A percentile compares a stretch with the other conserved stretches of the same genome.
phyloP scores from a whole-genome alignment of 768 basidiomycete species.

The Suillus alpinus region DNA sequence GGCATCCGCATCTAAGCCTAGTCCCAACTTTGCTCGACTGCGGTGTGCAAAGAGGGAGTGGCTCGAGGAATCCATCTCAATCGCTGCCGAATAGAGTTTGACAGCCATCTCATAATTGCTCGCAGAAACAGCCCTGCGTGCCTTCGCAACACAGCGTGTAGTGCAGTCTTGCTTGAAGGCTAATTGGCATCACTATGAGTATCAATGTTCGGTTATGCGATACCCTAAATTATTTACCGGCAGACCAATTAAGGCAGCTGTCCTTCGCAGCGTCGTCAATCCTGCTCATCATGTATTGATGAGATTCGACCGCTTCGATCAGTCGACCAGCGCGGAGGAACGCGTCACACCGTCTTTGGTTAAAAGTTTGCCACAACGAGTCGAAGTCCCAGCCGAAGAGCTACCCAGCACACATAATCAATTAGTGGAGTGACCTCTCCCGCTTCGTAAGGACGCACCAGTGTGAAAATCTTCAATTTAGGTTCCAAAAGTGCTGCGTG shows the following conservation, averaged over 20 bases:
- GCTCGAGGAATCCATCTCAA: neutral
- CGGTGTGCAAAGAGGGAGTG: neutral
- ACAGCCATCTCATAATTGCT: neutral
- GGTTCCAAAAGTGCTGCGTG: neutral
- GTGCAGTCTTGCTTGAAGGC: neutral
- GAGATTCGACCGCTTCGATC: neutral
- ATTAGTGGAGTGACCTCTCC: neutral
- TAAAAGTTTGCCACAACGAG: neutral
- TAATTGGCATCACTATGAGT: neutral
- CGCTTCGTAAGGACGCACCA: neutral
- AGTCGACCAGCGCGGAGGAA: neutral
- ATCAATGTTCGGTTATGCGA: neutral
- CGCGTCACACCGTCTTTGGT: neutral
- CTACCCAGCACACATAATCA: neutral
- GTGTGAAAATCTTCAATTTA: neutral
- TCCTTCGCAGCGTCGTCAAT: neutral
- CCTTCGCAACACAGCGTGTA: neutral
- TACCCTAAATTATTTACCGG: neutral
- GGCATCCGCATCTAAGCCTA: neutral
- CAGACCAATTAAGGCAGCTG: neutral
- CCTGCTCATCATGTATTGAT: neutral
- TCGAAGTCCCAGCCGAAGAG: neutral
- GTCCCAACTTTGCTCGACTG: neutral
- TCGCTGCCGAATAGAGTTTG: neutral
- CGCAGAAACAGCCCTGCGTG: neutral